These are phyloP conservation scores for Fusarium clavum DNA, from an alignment of 2,329 filamentous ascomycete species.

Conservation along the genomic window DNA sequence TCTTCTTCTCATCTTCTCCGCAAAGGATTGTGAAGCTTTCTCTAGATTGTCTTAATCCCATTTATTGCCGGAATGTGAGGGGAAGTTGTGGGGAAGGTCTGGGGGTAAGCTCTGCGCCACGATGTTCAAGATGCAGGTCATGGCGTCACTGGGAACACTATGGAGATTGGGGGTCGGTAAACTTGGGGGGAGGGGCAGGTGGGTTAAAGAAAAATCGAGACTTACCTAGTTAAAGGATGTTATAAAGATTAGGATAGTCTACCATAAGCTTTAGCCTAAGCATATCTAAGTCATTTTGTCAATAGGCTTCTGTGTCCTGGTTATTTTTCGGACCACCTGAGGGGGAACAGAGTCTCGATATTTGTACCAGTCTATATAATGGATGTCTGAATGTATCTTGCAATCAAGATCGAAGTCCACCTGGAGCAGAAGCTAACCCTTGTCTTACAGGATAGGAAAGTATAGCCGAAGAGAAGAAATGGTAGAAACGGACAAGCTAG, in stretches of 20 bases:
- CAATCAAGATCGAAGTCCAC: neutral
- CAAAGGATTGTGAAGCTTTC: neutral
- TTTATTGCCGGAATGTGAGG: conserved; percentile 5
- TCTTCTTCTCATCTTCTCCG: neutral
- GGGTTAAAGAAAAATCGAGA: no score
- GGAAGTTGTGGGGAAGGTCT: conserved; percentile 22
- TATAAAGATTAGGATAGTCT: no score
- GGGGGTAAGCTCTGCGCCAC: conserved; percentile 17
- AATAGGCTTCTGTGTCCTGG: no score
- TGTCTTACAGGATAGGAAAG: neutral
- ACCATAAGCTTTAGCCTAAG: no score
- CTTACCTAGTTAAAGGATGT: no score
- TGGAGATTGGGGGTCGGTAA: conserved; percentile 6
- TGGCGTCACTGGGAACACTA: conserved; percentile 4
- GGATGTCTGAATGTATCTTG: neutral
- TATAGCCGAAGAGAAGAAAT: neutral
- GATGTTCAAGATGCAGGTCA: neutral
- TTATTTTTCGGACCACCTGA: no score
- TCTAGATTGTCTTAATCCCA: neutral
- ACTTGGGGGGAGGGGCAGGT: neutral
- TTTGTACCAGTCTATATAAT: neutral
- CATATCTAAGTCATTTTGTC: no score
- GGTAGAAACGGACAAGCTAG: neutral
- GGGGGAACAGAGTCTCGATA: neutral
- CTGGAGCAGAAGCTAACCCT: neutral